Percentiles rank a stretch among this genome's conserved stretches.
phyloP scores from a whole-genome alignment of 179 eudicot species.

The Actinidia polygama region DNA sequence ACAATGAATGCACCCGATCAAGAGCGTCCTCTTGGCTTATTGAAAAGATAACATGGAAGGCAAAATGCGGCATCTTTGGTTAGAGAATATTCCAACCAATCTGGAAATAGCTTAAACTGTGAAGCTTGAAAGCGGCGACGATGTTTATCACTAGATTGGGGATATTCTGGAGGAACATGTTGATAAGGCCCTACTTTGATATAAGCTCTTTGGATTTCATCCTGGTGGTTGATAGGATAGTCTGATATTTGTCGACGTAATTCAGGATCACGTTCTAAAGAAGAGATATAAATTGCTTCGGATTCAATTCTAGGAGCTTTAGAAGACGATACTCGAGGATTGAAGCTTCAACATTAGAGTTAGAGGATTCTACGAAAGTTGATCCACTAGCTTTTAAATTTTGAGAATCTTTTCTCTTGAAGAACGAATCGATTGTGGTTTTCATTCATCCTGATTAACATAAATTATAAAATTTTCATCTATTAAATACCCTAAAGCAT shows the following conservation, averaged over 20 bases:
- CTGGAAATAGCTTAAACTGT: too few relatives aligned
- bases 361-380: background rate
- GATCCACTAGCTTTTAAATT: background rate
- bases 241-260: background rate
- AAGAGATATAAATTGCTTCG: conserved; percentile 1
- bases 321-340: background rate
- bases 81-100: background rate
- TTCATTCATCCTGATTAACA: background rate
- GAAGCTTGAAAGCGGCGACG: background rate
- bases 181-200: conserved; percentile 2
- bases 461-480: background rate
- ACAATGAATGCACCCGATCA: background rate
- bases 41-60: background rate
- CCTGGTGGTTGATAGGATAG: background rate
- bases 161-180: background rate
- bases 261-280: background rate
- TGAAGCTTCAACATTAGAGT: background rate
- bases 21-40: background rate
- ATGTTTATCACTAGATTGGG: background rate
- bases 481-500: too few relatives aligned
- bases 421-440: background rate
- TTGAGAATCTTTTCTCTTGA: background rate
- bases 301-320: conserved; percentile 4
- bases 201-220: conserved; percentile 6
- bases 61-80: background rate